These are phyloP conservation scores for Calonectria multiphialidica DNA, from an alignment of 2,329 filamentous ascomycete species.

Conservation along the genomic window DNA sequence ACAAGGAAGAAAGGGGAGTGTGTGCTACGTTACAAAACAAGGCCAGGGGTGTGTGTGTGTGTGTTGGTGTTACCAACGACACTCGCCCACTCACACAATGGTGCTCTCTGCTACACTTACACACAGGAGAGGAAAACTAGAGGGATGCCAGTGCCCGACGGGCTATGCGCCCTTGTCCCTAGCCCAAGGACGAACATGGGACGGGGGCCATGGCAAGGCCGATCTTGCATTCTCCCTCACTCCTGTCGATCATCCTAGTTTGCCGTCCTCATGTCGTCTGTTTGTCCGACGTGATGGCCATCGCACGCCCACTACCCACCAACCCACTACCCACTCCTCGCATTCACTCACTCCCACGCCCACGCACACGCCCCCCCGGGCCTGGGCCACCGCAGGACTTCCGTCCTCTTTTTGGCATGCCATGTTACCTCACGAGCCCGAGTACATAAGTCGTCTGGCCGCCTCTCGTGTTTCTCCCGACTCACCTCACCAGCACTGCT, in stretches of 20 bases:
- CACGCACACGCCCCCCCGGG: not conserved
- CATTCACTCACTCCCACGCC: not conserved
- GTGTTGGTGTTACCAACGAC: not conserved
- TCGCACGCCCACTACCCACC: not conserved
- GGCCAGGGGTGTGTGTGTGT: not conserved
- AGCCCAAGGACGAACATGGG: not conserved
- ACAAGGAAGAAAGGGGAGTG: not conserved
- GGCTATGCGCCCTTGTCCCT: conserved; percentile 13
- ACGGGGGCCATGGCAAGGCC: conserved; percentile 18
- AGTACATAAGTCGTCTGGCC: conserved; percentile 36
- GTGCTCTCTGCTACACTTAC: not conserved
- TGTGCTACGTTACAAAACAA: not conserved
- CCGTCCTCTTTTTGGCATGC: not conserved
- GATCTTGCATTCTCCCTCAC: conserved; percentile 24
- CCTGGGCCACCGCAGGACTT: not conserved
- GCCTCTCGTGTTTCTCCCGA: conserved; percentile 19
- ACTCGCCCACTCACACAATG: not conserved
- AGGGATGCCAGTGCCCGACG: not conserved
- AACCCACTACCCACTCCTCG: not conserved
- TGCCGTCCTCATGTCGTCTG: not conserved
- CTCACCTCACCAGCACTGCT: conserved; percentile 35
- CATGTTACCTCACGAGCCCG: conserved; percentile 15
- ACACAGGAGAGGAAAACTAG: not conserved
- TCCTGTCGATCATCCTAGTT: conserved; percentile 17
- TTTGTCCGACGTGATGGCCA: not conserved